Conservation (phyloP, 2,329 filamentous ascomycete genomes). For the Aspergillus sp. region DNA sequence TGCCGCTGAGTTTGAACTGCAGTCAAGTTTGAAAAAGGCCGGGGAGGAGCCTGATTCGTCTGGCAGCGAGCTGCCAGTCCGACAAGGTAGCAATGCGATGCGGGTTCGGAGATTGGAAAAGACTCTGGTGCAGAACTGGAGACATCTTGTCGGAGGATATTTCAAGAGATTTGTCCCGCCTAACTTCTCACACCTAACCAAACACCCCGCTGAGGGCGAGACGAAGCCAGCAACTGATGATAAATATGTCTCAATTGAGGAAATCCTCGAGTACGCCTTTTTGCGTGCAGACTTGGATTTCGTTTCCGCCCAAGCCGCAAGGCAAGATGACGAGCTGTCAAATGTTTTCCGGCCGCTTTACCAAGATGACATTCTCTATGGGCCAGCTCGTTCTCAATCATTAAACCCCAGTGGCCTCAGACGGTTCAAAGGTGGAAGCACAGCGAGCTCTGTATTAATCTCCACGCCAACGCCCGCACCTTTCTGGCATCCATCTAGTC, state of each 20-base stretch:
- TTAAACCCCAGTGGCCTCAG: conserved; percentile 67
- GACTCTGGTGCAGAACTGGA: conserved; percentile 74
- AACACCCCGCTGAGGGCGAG: conserved; percentile 28
- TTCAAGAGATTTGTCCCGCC: conserved; percentile 86
- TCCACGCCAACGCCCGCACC: conserved; percentile 88
- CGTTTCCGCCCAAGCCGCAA: conserved; percentile 81
- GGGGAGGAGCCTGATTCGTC: conserved; percentile 16
- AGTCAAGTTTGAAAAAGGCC: conserved; percentile 66
- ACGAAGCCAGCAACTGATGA: conserved; percentile 27
- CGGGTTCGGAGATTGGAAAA: conserved; percentile 69
- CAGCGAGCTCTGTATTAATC: conserved; percentile 83
- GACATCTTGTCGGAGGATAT: conserved; percentile 84
- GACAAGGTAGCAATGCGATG: conserved; percentile 55
- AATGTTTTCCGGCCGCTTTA: conserved; percentile 77
- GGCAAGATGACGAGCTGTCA: conserved; percentile 70
- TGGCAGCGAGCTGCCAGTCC: conserved; percentile 45
- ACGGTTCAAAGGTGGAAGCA: conserved; percentile 91
- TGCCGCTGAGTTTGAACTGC: conserved; percentile 71
- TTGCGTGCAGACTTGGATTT: conserved; percentile 94
- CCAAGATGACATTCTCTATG: conserved; percentile 76
- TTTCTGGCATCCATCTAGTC: conserved; percentile 90
- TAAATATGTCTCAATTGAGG: conserved; percentile 44
- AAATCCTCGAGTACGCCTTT: conserved; percentile 84
- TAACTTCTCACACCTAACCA: conserved; percentile 61
- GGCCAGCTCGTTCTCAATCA: conserved; percentile 50